These are phyloP conservation scores for Citrus maxima DNA, from an alignment of 345 rosid genomes.

Conservation along the genomic window DNA sequence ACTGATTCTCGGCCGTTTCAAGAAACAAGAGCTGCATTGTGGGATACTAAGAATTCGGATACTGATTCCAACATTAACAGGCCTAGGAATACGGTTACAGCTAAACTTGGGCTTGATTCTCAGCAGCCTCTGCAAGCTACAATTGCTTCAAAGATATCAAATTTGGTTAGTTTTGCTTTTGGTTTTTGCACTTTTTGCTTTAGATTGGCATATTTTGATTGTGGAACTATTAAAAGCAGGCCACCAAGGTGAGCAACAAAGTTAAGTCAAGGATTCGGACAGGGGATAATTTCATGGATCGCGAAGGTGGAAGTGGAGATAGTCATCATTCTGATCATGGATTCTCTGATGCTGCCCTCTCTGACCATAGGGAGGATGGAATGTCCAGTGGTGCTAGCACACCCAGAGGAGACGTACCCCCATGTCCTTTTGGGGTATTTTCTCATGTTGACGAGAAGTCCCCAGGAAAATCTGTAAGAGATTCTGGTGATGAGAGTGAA, in stretches of 20 bases:
- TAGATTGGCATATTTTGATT: conserved; percentile 28
- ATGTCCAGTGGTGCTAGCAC: conserved; percentile 89
- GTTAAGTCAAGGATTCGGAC: conserved; percentile 73
- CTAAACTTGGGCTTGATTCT: conserved; percentile 85
- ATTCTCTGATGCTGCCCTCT: conserved; percentile 42
- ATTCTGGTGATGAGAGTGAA: conserved; percentile 72
- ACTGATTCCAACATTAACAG: conserved; percentile 47
- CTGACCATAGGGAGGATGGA: conserved; percentile 78
- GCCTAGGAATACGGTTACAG: conserved; percentile 42
- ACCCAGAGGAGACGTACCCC: conserved; percentile 69
- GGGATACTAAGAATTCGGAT: conserved; percentile 36
- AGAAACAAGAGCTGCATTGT: conserved; percentile 30
- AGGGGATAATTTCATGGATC: conserved; percentile 46
- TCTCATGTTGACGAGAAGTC: conserved; percentile 50
- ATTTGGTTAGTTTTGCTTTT: conserved; percentile 68
- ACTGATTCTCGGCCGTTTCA: conserved; percentile 53
- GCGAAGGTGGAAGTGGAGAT: conserved; percentile 80
- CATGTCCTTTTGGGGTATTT: conserved; percentile 59
- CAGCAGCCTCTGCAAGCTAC: conserved; percentile 90
- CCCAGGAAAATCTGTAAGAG: conserved; percentile 41
- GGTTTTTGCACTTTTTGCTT: conserved; percentile 14
- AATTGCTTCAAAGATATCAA: conserved; percentile 84
- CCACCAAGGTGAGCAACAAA: conserved; percentile 77
- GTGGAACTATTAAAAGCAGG: conserved; percentile 44
- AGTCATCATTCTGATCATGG: conserved; percentile 67